Base-by-base conservation (phyloP, 768 basidiomycete genomes). In the Calocybe cyanea region DNA sequence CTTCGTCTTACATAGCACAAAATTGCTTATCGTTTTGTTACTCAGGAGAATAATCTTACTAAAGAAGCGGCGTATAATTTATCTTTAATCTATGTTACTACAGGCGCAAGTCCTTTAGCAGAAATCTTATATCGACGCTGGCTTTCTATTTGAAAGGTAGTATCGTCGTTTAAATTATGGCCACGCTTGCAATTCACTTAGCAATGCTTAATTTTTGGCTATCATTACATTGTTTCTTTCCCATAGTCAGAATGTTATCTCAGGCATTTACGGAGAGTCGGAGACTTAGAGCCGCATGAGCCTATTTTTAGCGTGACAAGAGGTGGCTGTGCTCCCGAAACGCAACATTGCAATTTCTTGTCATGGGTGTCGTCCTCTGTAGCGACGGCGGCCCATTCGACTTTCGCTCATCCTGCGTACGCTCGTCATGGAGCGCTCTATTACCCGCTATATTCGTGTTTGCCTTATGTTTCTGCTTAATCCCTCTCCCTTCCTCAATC, bases 61-160 rank as follows among this genome's bases (percentile, higher is more conserved):
- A 72, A 73, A 42, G 91, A 94, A 58, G 81, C 92, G 7, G 92
- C 91, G 0, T 92, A 92, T 64, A 96, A 96, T 55, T 71, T 97
- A 19, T 83, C 87, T 14, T 66, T 89, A 36, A 85, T 95, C 21
- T 93, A 83, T 64, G 79, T 85, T 6, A 77, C 78, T 42, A 91
- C 87, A 2, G 92, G 90, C 2, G 86, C 87, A 1, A 72, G 75
- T 1, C 74, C 80, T 0, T 61, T 91, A 20, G 91, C 88, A 2
- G 76, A 87, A 52, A 70, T 69, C 1, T 66, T 92, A 40, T 87
- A 87, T 56, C 73, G 80, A 32, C 78, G 78, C 24, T 95, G 92
- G 92, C 67, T 95, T n/a, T 87, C 87, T 1, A 63, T 93, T 31
- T 88, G 60, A 73, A 28, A 11, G 11, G 25, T n/a, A n/a, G n/a